These are phyloP conservation scores for Cytospora mali DNA, from an alignment of 2,329 filamentous ascomycete species.

Conservation along the genomic window DNA sequence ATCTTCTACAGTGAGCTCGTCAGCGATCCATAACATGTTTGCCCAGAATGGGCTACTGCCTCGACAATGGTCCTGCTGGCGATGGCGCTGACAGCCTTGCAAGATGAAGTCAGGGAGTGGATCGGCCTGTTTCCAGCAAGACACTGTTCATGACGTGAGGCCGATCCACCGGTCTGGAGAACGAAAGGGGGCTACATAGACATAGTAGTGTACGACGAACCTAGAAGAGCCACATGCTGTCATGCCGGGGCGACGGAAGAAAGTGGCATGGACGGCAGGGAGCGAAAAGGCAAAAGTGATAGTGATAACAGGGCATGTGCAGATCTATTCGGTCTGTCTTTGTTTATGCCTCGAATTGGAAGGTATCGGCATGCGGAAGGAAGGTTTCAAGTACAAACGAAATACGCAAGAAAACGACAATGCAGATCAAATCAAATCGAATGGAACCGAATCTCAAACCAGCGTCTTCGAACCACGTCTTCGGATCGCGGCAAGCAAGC, in stretches of 20 bases:
- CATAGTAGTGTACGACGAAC: conserved; percentile 13
- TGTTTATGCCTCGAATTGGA: background rate
- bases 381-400: background rate
- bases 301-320: conserved; percentile 15
- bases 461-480: background rate
- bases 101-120: conserved; percentile 10
- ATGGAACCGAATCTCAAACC: background rate
- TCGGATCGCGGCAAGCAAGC: conserved; percentile 17
- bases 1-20: conserved; percentile 26
- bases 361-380: background rate
- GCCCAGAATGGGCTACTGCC: background rate
- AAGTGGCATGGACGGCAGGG: background rate
- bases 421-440: background rate
- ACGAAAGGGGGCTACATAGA: background rate
- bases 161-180: conserved; percentile 10
- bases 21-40: conserved; percentile 18
- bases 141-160: conserved; percentile 22
- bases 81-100: background rate
- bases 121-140: conserved; percentile 2
- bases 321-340: conserved; percentile 5
- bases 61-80: background rate
- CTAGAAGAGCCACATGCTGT: conserved; percentile 30
- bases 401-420: background rate
- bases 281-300: background rate
- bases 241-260: conserved; percentile 23